phyloP scores from a whole-genome alignment of 164 flowering plant genomes.

The Nelumbo lutea region DNA sequence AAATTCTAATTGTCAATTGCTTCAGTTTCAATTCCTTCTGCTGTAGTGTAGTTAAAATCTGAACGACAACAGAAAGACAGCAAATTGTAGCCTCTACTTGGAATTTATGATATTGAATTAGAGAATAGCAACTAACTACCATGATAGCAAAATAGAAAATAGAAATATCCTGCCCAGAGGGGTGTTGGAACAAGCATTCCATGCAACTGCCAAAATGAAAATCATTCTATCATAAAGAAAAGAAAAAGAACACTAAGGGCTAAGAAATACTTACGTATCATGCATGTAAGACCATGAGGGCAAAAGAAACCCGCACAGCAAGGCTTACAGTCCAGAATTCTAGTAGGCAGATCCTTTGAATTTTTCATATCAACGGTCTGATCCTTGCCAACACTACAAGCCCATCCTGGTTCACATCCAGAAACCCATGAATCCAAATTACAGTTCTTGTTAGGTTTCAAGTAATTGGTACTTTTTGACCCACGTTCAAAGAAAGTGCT shows the following conservation, averaged over 20 bases:
- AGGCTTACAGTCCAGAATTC: constrained; percentile 49
- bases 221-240: not conserved
- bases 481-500: constrained; percentile 32
- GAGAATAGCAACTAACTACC: too few species aligned
- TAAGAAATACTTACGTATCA: constrained; percentile 77
- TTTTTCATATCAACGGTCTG: constrained; percentile 49
- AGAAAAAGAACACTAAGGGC: not conserved
- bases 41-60: too few species aligned
- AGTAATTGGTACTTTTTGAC: constrained; percentile 33
- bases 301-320: constrained; percentile 98
- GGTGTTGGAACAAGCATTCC: not conserved
- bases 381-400: constrained; percentile 45
- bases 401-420: constrained; percentile 99
- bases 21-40: too few species aligned
- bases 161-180: too few species aligned
- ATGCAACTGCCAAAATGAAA: not conserved
- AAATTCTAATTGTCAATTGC: too few species aligned
- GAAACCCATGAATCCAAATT: constrained; percentile 66
- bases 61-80: too few species aligned
- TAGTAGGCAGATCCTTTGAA: constrained; percentile 40
- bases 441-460: constrained; percentile 82
- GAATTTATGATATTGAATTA: too few species aligned
- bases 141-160: too few species aligned
- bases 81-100: too few species aligned
- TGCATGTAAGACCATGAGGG: constrained; percentile 87